Conservation (phyloP, 345 rosid species). For the Hirschfeldia incana region DNA sequence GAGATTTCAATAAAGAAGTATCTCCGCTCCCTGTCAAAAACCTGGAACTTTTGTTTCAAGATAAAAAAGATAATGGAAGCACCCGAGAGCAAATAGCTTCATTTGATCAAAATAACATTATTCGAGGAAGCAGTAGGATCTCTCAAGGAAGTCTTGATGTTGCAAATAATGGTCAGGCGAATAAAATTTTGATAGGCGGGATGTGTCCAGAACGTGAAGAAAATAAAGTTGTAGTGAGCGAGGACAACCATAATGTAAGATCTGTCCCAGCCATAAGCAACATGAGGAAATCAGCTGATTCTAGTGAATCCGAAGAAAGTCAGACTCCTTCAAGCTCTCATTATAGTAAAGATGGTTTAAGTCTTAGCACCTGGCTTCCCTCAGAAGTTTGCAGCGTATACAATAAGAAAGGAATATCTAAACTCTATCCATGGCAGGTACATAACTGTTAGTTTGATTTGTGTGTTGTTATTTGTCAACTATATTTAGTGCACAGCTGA, state of each 20-base stretch:
- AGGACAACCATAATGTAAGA: constrained; percentile 36
- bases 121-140: constrained; percentile 37
- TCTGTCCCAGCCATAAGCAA: constrained; percentile 41
- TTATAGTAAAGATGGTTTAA: constrained; percentile 49
- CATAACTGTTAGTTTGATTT: constrained; percentile 17
- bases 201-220: constrained; percentile 33
- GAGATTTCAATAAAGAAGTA: constrained; percentile 45
- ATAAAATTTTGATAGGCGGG: constrained; percentile 40
- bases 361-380: constrained; percentile 85
- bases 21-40: constrained; percentile 84
- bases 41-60: constrained; percentile 73
- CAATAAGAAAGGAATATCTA: constrained; percentile 76
- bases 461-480: constrained; percentile 9
- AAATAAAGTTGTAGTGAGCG: constrained; percentile 36
- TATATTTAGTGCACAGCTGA: constrained; percentile 1
- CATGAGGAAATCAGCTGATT: constrained; percentile 40
- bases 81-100: constrained; percentile 26
- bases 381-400: constrained; percentile 69
- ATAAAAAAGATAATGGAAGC: constrained; percentile 47
- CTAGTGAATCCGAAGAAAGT: constrained; percentile 50
- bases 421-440: constrained; percentile 98
- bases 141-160: constrained; percentile 38
- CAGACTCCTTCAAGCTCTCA: constrained; percentile 69
- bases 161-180: constrained; percentile 29
- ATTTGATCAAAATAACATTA: constrained; percentile 29